Evolutionary conservation across 768 basidiomycete species (phyloP).

Genomic region (Auricularia auricula-judae): DNA sequence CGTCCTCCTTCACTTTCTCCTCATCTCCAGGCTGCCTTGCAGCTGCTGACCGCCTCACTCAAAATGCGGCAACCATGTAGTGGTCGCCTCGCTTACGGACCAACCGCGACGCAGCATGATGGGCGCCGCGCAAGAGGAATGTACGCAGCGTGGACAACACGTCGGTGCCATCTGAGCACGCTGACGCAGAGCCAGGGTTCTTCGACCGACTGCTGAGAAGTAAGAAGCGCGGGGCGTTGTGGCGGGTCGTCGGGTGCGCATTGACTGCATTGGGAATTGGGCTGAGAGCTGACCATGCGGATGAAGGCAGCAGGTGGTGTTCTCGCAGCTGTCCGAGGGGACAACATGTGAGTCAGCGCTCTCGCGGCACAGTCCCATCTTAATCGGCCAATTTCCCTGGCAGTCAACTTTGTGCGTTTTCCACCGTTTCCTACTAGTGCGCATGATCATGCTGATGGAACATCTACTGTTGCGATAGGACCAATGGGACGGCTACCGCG

Average conservation of each 20-base stretch:
- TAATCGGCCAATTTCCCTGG: not conserved
- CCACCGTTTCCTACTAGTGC: not conserved
- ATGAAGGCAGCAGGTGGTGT: slow-evolving; percentile 44
- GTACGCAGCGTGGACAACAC: no score
- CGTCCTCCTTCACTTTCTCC: not conserved
- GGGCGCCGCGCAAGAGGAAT: slow-evolving; percentile 44
- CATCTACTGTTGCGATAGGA: slow-evolving; percentile 21
- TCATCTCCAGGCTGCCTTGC: no score
- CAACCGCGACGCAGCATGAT: slow-evolving; percentile 39
- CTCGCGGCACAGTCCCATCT: not conserved
- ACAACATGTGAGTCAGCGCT: slow-evolving; percentile 17
- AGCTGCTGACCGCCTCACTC: not conserved
- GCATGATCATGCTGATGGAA: not conserved
- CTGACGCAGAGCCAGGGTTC: slow-evolving; percentile 28
- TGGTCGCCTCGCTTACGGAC: slow-evolving; percentile 32
- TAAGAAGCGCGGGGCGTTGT: slow-evolving; percentile 34
- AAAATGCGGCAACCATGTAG: slow-evolving; percentile 13
- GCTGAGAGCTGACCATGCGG: no score
- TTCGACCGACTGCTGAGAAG: slow-evolving; percentile 35
- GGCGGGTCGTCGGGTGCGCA: slow-evolving; percentile 41
- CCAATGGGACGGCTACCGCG: slow-evolving; percentile 49
- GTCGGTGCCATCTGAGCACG: no score
- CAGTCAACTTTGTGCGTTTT: slow-evolving; percentile 18
- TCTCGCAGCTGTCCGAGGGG: slow-evolving; percentile 36
- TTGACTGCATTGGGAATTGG: not conserved